These are phyloP conservation scores for Chaetomium olivaceum DNA, from an alignment of 2,329 filamentous ascomycete genomes.

Conservation along the genomic window DNA sequence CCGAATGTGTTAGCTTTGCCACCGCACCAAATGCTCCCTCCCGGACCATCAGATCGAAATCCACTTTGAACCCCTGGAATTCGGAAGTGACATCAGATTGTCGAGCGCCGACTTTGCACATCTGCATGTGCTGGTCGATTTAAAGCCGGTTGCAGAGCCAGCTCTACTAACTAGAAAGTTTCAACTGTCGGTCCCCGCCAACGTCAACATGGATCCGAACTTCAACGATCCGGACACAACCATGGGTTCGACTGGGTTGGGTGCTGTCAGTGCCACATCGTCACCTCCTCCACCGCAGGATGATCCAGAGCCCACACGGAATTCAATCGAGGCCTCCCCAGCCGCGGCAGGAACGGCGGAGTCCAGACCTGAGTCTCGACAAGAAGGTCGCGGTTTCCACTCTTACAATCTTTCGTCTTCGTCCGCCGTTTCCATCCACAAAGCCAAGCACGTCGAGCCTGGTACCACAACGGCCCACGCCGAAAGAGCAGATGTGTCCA, in stretches of 20 bases:
- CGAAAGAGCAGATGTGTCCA: conserved; percentile 63
- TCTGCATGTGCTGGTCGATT: neutral
- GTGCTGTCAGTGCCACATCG: conserved; percentile 1
- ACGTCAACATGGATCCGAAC: conserved; percentile 5
- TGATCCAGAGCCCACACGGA: neutral
- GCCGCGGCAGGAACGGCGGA: conserved; percentile 1
- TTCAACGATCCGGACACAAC: neutral
- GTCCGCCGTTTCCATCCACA: conserved; percentile 45
- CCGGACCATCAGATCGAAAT: neutral
- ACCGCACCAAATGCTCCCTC: conserved; percentile 12
- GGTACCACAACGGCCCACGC: conserved; percentile 58
- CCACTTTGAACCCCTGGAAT: neutral
- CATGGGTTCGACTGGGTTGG: neutral
- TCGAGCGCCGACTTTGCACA: neutral
- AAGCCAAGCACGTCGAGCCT: conserved; percentile 60
- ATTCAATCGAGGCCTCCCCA: neutral
- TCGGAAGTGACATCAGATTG: neutral
- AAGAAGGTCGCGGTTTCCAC: conserved; percentile 14
- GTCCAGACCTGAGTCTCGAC: neutral
- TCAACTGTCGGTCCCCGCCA: neutral
- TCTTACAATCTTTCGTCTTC: conserved; percentile 47
- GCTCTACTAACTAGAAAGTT: neutral
- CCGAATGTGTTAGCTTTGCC: conserved; percentile 6
- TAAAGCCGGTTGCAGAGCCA: neutral
- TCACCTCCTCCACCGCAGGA: neutral